phyloP scores from a whole-genome alignment of 805 yeast genomes.

The Saturnispora besseyi region DNA sequence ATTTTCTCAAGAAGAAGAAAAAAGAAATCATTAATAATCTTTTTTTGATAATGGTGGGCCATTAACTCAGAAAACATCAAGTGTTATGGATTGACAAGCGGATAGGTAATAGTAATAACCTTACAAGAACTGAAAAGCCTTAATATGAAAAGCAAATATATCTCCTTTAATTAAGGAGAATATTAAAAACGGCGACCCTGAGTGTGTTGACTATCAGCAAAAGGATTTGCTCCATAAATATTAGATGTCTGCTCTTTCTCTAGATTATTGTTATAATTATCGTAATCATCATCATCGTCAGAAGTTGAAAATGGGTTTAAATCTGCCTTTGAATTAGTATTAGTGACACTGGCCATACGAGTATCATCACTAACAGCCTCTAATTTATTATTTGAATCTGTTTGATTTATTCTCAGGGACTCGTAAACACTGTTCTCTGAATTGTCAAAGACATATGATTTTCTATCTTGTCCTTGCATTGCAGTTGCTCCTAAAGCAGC shows the following conservation, averaged over 20 bases:
- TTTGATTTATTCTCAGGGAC: conserved; percentile 7
- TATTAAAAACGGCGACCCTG: neutral
- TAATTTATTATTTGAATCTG: neutral
- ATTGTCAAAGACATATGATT: conserved; percentile 12
- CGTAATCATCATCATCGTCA: conserved; percentile 8
- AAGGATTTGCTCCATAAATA: conserved; percentile 2
- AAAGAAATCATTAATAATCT: too few species aligned
- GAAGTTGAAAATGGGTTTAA: conserved; percentile 10
- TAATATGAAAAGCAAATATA: neutral
- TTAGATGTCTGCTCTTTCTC: conserved; percentile 6
- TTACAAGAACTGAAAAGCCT: neutral
- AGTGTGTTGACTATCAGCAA: neutral
- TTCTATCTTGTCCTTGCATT: conserved; percentile 49
- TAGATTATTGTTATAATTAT: neutral
- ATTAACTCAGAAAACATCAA: too few species aligned
- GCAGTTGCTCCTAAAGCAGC: conserved; percentile 67
- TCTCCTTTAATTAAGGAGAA: neutral
- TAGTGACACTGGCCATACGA: neutral
- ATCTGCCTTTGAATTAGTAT: conserved; percentile 6
- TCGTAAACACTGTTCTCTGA: conserved; percentile 4
- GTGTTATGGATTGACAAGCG: neutral
- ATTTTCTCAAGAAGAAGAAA: too few species aligned
- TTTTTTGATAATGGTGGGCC: too few species aligned
- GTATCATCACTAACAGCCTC: neutral
- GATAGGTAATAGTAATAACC: neutral